Evolutionary conservation across 2,329 filamentous ascomycete genomes (phyloP), one percentile per base, ranked within the genome.

Genomic region (Leptographium flavum): DNA sequence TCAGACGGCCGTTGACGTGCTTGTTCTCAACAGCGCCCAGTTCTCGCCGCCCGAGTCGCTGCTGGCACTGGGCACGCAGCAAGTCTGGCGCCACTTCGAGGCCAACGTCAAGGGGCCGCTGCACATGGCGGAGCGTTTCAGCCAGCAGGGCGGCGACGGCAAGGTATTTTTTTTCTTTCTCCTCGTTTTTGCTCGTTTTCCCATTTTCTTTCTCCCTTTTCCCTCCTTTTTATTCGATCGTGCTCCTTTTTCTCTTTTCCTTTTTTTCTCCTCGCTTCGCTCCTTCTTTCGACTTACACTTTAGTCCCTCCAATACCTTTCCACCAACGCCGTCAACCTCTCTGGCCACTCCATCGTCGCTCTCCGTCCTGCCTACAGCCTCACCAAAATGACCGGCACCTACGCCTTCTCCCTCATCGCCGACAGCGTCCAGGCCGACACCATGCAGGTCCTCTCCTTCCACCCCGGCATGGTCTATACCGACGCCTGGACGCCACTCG

Each of bases 11-110:
- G 48, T 63, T 27, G 61, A 65, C 35, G 58, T 65, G 14, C 53
- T 64, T 4, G 55, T 63, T 2, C 53, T 62, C 23, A 63, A 61
- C 39, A 58, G 58, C 0, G 55, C 54, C 19, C 31, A 21, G 3
- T 38, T 47, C 14, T 6, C 40, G 8, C 17, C 35, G 15, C 10
- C 25, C 7, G 15, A 32, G 13, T 19, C 45, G 11, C 40, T 54
- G 9, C 22, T 51, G 10, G 47, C 50, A 8, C 17, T 51, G 14
- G 51, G 49, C 17, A 44, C 44, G 10, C 43, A 49, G 4, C 35
- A 48, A 8, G 35, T 52, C 14, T 54, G 50, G 53, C 38, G 23
- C 14, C 37, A 46, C 25, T 50, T 52, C 28, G 49, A 51, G 23
- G 45, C 44, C 43, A 55, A 56, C 43, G 49, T 56, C 36, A 41